Base-by-base conservation (phyloP, 2,329 filamentous ascomycete species). In the Xylaria sp. region DNA sequence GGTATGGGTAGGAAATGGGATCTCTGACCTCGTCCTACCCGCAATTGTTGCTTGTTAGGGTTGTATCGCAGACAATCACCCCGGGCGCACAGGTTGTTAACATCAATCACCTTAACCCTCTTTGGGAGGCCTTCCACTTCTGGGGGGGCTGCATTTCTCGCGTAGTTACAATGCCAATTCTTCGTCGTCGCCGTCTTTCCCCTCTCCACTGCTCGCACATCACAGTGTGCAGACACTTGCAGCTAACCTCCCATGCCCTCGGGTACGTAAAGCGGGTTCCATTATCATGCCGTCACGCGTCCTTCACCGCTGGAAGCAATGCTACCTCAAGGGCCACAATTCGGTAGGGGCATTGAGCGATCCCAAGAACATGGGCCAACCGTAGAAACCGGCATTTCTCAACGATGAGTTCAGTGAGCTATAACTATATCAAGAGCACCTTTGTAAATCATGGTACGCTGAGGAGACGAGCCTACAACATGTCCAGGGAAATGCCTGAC, bases 231-330 rank as follows among this genome's bases (percentile, higher is more conserved):
- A 25, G 32, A 25, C 32, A 9, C 30, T 36, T 28, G 39, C 36
- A 41, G 36, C 55, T 45, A 32, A 56, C 28, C 28, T 34, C 12
- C 57, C 57, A 25, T 25, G 32, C 13, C 30, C 43, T 60, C 43
- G 57, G 57, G 30, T 60, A n/a, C 25, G 2, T 46, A 57, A 28
- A 43, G 55, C n/a, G n/a, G 39, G 28, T 28, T 59, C 18, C n/a
- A 36, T n/a, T 60, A 23, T 59, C 13, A 18, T 46, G 25, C 13
- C 41, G 36, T 25, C 48, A 23, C 4, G 28, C 12, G 25, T 32
- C 28, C 56, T 25, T 45, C 23, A 45, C 23, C 25, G 39, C 28
- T 46, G 20, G n/a, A 56, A 8, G 34, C 5, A 12, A 32, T 20
- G 18, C 18, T 25, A 56, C 18, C n/a, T 55, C 2, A 4, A 45